Conservation (phyloP, 2,329 filamentous ascomycete species). For the Aspergillus costaricaensis region DNA sequence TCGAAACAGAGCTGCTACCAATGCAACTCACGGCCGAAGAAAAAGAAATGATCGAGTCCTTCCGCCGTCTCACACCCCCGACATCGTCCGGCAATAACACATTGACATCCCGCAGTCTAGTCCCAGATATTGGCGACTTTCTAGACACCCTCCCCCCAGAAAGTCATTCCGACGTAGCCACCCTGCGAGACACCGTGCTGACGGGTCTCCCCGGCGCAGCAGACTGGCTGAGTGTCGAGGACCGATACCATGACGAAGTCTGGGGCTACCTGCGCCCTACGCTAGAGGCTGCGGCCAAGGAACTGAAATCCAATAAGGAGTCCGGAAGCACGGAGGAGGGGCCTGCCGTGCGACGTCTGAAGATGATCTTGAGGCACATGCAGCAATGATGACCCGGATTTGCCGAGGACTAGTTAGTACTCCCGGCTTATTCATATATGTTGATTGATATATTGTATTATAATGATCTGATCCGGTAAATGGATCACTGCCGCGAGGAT, state of each 20-base stretch:
- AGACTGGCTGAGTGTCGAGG: conserved; percentile 39
- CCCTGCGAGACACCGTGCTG: conserved; percentile 34
- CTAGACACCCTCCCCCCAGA: conserved; percentile 27
- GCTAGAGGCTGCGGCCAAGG: conserved; percentile 57
- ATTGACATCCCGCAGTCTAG: conserved; percentile 34
- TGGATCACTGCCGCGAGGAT: background rate
- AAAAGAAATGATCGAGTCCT: conserved; percentile 35
- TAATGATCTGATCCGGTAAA: background rate
- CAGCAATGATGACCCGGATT: conserved; percentile 22
- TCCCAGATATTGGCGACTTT: conserved; percentile 37
- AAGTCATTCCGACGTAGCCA: conserved; percentile 16
- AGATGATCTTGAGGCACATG: conserved; percentile 44
- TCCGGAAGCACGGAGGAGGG: conserved; percentile 29
- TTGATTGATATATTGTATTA: background rate
- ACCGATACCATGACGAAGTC: conserved; percentile 58
- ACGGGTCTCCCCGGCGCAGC: conserved; percentile 33
- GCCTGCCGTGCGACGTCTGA: conserved; percentile 41
- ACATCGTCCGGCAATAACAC: conserved; percentile 2
- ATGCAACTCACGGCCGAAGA: conserved; percentile 29
- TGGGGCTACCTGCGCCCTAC: conserved; percentile 66
- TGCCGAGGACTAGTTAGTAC: background rate
- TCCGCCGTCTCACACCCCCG: conserved; percentile 26
- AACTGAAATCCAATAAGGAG: conserved; percentile 50
- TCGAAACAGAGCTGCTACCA: conserved; percentile 24
- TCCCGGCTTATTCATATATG: background rate